A percentile compares a stretch with the other conserved stretches of the same genome.
These are phyloP conservation scores for Coemansia biformis DNA, from an alignment of 192 early-diverging fungal species.

Conservation along the genomic window DNA sequence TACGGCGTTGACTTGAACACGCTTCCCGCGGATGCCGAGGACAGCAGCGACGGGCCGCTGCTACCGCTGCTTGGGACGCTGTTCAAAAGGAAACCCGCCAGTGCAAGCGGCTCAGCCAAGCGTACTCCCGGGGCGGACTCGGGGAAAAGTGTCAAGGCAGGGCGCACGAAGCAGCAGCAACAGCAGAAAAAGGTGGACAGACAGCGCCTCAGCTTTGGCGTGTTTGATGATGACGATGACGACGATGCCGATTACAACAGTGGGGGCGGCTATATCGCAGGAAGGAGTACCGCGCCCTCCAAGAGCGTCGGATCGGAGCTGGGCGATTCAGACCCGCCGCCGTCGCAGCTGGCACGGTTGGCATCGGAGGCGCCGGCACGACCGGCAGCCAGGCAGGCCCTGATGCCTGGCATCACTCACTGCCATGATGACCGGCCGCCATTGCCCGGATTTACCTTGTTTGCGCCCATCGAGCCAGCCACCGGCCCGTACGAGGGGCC, in stretches of 20 bases:
- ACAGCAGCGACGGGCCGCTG: not conserved
- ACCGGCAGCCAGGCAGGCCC: too few relatives aligned
- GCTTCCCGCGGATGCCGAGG: not conserved
- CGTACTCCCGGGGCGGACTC: too few relatives aligned
- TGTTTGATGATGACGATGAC: constrained; percentile 16
- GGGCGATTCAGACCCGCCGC: not conserved
- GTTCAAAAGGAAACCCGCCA: constrained; percentile 8
- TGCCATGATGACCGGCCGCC: constrained; percentile 14
- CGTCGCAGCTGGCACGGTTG: not conserved
- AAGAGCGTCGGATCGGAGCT: too few relatives aligned
- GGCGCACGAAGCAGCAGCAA: too few relatives aligned
- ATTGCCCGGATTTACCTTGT: constrained; percentile 18
- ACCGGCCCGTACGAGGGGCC: constrained; percentile 4
- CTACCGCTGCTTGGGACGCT: constrained; percentile 19
- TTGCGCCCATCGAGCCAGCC: constrained; percentile 2
- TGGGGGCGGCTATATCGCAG: too few relatives aligned
- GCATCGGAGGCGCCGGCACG: not conserved
- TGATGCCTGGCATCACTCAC: too few relatives aligned
- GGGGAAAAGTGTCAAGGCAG: too few relatives aligned
- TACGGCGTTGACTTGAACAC: constrained; percentile 19
- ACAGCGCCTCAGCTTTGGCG: constrained; percentile 31
- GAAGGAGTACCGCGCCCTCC: too few relatives aligned
- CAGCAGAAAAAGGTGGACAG: constrained; percentile 8
- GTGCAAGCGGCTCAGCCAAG: too few relatives aligned
- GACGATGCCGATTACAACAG: constrained; percentile 9